These are phyloP conservation scores for Funneliformis mosseae DNA, from an alignment of 192 early-diverging fungal species.

Conservation along the genomic window DNA sequence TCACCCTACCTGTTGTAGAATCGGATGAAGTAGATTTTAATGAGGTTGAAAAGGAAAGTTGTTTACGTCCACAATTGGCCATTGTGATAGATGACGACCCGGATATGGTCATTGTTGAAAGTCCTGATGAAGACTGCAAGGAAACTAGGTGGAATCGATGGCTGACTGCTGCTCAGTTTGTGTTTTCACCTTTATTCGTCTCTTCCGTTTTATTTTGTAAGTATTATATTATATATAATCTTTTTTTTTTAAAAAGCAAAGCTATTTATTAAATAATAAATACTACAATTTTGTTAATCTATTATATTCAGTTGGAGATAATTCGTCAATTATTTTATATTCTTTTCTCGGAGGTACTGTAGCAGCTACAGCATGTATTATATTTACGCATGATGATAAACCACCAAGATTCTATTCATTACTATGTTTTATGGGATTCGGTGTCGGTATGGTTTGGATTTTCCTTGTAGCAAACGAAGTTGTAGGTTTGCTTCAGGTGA, in stretches of 20 bases:
- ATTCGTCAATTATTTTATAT: conserved; percentile 38
- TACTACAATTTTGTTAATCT: neutral
- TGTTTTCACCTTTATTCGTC: conserved; percentile 59
- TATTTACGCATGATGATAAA: conserved; percentile 41
- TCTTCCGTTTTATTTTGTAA: conserved; percentile 43
- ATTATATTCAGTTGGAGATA: conserved; percentile 37
- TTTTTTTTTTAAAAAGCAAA: neutral
- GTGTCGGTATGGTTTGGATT: conserved; percentile 81
- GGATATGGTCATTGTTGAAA: conserved; percentile 27
- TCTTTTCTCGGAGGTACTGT: conserved; percentile 39
- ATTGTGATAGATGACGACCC: neutral
- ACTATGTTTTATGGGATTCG: conserved; percentile 72
- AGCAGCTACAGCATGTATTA: conserved; percentile 34
- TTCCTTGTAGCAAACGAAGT: conserved; percentile 89
- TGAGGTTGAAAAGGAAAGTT: conserved; percentile 41
- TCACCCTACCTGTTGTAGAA: conserved; percentile 69
- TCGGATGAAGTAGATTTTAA: conserved; percentile 35
- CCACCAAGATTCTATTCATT: conserved; percentile 51
- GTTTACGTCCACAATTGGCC: conserved; percentile 1
- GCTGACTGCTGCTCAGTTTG: conserved; percentile 60
- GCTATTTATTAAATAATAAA: no score
- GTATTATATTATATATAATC: neutral
- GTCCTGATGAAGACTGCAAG: conserved; percentile 21
- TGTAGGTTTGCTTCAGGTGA: conserved; percentile 74
- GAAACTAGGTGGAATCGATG: conserved; percentile 53